Percentiles rank a stretch among this genome's conserved stretches.
Evolutionary conservation across 495 filamentous ascomycete species (phyloP).

Genomic region (Chlorociboria aeruginascens): DNA sequence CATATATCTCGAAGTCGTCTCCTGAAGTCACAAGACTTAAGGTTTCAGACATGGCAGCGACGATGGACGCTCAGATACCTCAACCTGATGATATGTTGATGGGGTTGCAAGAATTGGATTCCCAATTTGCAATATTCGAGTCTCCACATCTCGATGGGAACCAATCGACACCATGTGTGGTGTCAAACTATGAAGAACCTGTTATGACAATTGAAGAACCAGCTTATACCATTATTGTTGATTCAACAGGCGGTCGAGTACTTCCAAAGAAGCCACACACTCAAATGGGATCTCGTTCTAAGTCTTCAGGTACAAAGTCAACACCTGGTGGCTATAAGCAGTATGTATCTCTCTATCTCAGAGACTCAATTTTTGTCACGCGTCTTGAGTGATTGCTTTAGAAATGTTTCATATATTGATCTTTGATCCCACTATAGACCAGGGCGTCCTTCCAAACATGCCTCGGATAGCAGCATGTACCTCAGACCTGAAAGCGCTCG

Average conservation of each 20-base stretch:
- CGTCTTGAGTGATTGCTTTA: neutral
- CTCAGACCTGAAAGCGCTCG: slow-evolving; percentile 19
- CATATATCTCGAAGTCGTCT: slow-evolving; percentile 15
- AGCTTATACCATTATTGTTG: slow-evolving; percentile 15
- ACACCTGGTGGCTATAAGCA: neutral
- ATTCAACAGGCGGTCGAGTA: slow-evolving; percentile 6
- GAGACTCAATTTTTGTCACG: neutral
- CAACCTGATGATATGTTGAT: slow-evolving; percentile 16
- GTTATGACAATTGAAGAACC: slow-evolving; percentile 5
- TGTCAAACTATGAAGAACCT: slow-evolving; percentile 12
- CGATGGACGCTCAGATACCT: slow-evolving; percentile 14
- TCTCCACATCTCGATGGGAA: slow-evolving; percentile 6
- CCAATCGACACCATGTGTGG: slow-evolving; percentile 11
- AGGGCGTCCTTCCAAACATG: slow-evolving; percentile 4
- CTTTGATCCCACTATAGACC: slow-evolving; percentile 1
- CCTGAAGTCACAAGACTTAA: slow-evolving; percentile 8
- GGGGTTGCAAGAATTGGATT: slow-evolving; percentile 21
- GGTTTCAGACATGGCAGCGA: slow-evolving; percentile 13
- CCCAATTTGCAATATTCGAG: slow-evolving; percentile 17
- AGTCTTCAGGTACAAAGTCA: slow-evolving; percentile 3
- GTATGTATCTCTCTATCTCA: slow-evolving; percentile 9
- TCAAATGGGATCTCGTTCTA: slow-evolving; percentile 1
- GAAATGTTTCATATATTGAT: slow-evolving; percentile 1
- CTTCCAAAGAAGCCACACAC: no score
- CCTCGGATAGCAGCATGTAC: slow-evolving; percentile 13